Percentiles rank a stretch among this genome's conserved stretches.
These are phyloP conservation scores for Penicillium arizonense DNA, from an alignment of 495 filamentous ascomycete species.

Conservation along the genomic window DNA sequence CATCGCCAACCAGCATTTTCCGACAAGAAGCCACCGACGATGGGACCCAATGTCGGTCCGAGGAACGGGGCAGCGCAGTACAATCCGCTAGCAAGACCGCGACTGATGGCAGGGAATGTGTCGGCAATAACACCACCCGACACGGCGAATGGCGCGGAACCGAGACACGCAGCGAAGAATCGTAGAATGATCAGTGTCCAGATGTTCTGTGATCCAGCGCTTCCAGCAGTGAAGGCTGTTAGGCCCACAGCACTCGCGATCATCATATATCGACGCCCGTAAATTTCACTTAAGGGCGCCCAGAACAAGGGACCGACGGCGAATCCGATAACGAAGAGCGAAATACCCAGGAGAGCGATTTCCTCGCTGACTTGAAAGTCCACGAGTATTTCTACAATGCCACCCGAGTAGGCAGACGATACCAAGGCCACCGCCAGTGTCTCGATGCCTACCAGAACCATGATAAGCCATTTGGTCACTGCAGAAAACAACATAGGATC, in stretches of 20 bases:
- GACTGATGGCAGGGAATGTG: constrained; percentile 50
- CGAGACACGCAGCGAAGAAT: constrained; percentile 62
- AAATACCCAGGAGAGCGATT: constrained; percentile 4
- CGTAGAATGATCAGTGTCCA: constrained; percentile 57
- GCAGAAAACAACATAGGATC: constrained; percentile 55
- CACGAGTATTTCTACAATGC: neutral
- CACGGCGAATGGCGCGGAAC: constrained; percentile 56
- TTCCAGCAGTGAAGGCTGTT: constrained; percentile 56
- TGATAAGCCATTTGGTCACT: constrained; percentile 51
- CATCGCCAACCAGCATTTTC: constrained; percentile 51
- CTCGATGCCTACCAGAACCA: constrained; percentile 54
- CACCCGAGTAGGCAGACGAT: constrained; percentile 56
- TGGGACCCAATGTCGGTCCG: constrained; percentile 53
- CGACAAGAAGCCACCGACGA: constrained; percentile 50
- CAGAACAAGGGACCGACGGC: constrained; percentile 33
- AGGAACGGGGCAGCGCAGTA: constrained; percentile 58
- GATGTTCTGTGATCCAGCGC: constrained; percentile 53
- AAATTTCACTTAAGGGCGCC: constrained; percentile 56
- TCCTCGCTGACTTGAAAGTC: constrained; percentile 2
- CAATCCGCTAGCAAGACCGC: constrained; percentile 52
- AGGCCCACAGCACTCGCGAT: constrained; percentile 50
- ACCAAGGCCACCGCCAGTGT: constrained; percentile 67
- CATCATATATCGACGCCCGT: constrained; percentile 29
- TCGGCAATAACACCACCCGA: constrained; percentile 59
- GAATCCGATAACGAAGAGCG: constrained; percentile 13